phyloP scores from a whole-genome alignment of 1,139 yeast genomes.

The Blastobotrys proliferans region DNA sequence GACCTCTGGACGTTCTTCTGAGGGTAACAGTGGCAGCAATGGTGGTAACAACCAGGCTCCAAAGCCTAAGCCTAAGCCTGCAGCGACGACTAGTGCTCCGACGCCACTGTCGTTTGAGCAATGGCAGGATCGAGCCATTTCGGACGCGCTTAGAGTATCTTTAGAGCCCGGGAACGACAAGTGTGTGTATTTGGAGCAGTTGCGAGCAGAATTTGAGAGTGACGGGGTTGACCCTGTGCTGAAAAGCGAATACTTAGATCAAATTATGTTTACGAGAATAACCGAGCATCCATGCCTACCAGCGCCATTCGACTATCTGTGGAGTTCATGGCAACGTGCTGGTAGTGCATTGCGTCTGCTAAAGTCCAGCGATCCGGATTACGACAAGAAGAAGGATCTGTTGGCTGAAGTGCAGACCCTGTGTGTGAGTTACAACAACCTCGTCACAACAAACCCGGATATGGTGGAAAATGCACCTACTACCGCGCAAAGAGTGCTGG shows the following conservation, averaged over 20 bases:
- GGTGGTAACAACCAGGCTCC: no score
- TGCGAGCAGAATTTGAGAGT: conserved; percentile 21
- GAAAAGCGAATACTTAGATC: conserved; percentile 27
- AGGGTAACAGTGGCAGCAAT: no score
- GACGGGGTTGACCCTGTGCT: conserved; percentile 15
- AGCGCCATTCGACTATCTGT: conserved; percentile 25
- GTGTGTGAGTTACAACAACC: conserved; percentile 15
- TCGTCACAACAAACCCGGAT: conserved; percentile 17
- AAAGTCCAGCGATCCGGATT: conserved; percentile 15
- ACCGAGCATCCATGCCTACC: conserved; percentile 23
- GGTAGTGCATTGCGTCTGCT: conserved; percentile 16
- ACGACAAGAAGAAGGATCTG: conserved; percentile 15
- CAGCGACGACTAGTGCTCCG: background rate
- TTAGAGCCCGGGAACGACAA: conserved; percentile 17
- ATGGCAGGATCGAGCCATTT: conserved; percentile 23
- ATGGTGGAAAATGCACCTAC: conserved; percentile 15
- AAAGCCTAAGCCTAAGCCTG: background rate
- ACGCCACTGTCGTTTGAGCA: conserved; percentile 17
- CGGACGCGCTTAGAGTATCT: conserved; percentile 22
- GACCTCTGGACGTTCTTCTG: background rate
- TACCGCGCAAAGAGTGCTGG: conserved; percentile 21
- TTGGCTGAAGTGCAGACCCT: conserved; percentile 18
- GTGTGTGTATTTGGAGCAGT: conserved; percentile 14
- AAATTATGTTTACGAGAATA: conserved; percentile 29
- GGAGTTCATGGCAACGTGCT: conserved; percentile 25